A percentile compares a stretch with the other conserved stretches of the same genome.
Conservation (phyloP, 805 yeast genomes). For the Yarrowia divulgata region DNA sequence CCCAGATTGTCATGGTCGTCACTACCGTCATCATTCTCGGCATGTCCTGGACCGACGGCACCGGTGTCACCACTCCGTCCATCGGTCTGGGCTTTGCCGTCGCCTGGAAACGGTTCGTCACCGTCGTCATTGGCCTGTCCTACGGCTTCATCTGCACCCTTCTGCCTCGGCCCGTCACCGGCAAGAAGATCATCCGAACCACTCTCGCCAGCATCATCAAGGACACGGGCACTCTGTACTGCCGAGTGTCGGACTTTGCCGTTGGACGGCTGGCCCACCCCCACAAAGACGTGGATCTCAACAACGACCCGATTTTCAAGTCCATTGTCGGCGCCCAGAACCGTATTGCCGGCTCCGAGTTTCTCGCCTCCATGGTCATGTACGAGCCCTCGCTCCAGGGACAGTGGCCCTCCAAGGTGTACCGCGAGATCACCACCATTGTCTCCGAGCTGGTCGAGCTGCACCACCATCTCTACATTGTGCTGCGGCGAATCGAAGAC, state of each 20-base stretch:
- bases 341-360: slow-evolving; percentile 39
- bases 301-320: slow-evolving; percentile 44
- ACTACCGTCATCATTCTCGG: slow-evolving; percentile 49
- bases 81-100: slow-evolving; percentile 46
- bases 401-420: slow-evolving; percentile 49
- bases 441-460: slow-evolving; percentile 46
- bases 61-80: slow-evolving; percentile 7
- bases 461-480: slow-evolving; percentile 45
- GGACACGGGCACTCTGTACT: slow-evolving; percentile 47
- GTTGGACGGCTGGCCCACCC: slow-evolving; percentile 45
- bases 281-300: slow-evolving; percentile 43
- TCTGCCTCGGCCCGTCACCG: slow-evolving; percentile 50
- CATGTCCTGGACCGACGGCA: slow-evolving; percentile 47
- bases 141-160: slow-evolving; percentile 49
- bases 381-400: slow-evolving; percentile 52
- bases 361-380: slow-evolving; percentile 29
- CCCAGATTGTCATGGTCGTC: slow-evolving; percentile 47
- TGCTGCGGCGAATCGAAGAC: slow-evolving; percentile 46
- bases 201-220: slow-evolving; percentile 46
- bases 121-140: slow-evolving; percentile 49
- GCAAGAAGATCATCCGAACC: slow-evolving; percentile 48
- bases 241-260: slow-evolving; percentile 49
- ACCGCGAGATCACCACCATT: slow-evolving; percentile 46
- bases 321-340: slow-evolving; percentile 41
- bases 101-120: slow-evolving; percentile 51